phyloP scores from a whole-genome alignment of 306 rosid genomes.

The Quercus alba region DNA sequence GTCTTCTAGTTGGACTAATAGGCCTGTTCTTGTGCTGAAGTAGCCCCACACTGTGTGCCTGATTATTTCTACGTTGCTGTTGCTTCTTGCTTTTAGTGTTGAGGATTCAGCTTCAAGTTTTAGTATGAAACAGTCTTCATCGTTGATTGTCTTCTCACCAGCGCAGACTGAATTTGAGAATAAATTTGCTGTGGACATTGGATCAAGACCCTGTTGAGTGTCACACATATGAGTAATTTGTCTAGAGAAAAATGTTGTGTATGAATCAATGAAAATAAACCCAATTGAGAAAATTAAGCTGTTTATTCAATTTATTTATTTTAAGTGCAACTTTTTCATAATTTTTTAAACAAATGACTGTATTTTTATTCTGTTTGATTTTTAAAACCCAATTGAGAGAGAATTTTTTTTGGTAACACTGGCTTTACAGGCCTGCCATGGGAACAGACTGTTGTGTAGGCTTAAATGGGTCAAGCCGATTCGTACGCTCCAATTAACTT shows the following conservation, averaged over 20 bases:
- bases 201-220: conserved; percentile 77
- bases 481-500: background rate
- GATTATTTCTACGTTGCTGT: conserved; percentile 64
- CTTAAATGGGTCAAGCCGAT: background rate
- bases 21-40: conserved; percentile 89
- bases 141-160: conserved; percentile 75
- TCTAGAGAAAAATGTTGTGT: background rate
- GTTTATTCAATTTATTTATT: too few species aligned
- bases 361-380: too few species aligned
- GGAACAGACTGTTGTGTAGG: background rate
- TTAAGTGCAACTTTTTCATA: too few species aligned
- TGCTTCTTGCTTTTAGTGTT: conserved; percentile 64
- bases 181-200: conserved; percentile 73
- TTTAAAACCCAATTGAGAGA: too few species aligned
- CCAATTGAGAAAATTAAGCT: too few species aligned
- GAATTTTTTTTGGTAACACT: too few species aligned
- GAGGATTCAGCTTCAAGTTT: conserved; percentile 63
- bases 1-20: conserved; percentile 72
- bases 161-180: conserved; percentile 63
- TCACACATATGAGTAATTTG: background rate
- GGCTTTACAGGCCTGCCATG: background rate
- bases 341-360: too few species aligned
- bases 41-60: conserved; percentile 88
- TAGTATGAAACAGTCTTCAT: conserved; percentile 77
- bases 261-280: background rate